Percentiles rank a stretch among this genome's conserved stretches.
phyloP scores from a whole-genome alignment of 192 early-diverging fungal species.

The Gaertneriomyces sp. region DNA sequence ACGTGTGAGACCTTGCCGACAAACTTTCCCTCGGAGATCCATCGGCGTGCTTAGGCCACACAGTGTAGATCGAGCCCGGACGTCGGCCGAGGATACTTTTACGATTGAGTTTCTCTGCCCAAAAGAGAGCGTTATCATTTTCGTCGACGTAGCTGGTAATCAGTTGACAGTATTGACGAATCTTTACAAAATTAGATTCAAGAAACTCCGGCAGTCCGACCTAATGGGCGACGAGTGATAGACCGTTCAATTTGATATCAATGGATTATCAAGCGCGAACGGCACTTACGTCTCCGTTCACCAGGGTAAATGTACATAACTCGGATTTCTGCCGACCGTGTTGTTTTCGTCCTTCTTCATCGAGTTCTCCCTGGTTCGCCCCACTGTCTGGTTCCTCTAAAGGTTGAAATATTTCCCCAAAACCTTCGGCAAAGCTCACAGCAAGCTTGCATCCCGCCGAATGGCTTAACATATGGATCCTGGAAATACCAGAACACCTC shows the following conservation, averaged over 20 bases:
- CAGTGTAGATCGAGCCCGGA: slow-evolving; percentile 8
- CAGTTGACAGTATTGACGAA: slow-evolving; percentile 3
- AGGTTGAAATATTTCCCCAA: neutral
- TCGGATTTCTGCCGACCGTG: neutral
- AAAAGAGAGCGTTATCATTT: slow-evolving; percentile 8
- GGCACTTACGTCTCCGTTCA: slow-evolving; percentile 3
- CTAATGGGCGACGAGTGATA: neutral
- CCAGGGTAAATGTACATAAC: neutral
- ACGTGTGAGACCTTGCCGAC: no score
- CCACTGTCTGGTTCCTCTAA: neutral
- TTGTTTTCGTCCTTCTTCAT: no score
- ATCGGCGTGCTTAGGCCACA: neutral
- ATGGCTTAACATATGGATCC: neutral
- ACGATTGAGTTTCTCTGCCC: neutral
- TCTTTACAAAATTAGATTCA: neutral
- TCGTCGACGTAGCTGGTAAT: slow-evolving; percentile 10
- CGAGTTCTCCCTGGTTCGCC: neutral
- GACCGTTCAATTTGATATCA: no score
- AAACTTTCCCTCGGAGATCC: neutral
- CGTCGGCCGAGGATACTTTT: slow-evolving; percentile 1
- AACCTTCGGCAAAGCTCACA: neutral
- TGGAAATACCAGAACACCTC: neutral
- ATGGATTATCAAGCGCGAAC: no score
- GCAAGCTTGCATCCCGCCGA: neutral
- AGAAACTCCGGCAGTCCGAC: slow-evolving; percentile 1